These are phyloP conservation scores for Rhinocladiella similis DNA, from an alignment of 2,329 filamentous ascomycete genomes.

Conservation along the genomic window DNA sequence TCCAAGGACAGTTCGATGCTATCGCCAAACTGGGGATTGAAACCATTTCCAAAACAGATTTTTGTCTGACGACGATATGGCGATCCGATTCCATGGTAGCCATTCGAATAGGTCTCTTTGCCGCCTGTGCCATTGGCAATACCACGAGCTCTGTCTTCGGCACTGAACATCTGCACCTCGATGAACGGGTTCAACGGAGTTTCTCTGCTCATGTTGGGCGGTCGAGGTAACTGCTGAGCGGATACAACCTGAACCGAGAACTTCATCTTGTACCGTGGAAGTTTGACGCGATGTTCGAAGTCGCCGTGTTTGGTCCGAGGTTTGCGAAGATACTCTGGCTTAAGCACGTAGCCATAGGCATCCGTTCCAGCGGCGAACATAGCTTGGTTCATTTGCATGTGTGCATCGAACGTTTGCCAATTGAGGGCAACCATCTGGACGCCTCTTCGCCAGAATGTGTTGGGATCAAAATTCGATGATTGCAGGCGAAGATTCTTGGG, in stretches of 20 bases:
- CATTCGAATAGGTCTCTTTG: conserved; percentile 62
- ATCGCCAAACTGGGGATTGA: conserved; percentile 85
- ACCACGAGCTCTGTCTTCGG: conserved; percentile 84
- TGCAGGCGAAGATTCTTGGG: conserved; percentile 77
- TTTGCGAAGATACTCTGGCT: conserved; percentile 76
- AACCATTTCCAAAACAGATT: conserved; percentile 84
- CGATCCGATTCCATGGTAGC: conserved; percentile 66
- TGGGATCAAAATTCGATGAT: conserved; percentile 92
- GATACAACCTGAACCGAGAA: conserved; percentile 90
- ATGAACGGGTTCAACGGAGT: conserved; percentile 87
- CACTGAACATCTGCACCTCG: conserved; percentile 91
- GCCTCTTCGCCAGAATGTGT: conserved; percentile 89
- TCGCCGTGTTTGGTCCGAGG: conserved; percentile 27
- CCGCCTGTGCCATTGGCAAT: conserved; percentile 67
- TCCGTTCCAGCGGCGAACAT: conserved; percentile 94
- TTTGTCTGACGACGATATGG: conserved; percentile 77
- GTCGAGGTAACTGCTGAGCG: conserved; percentile 89
- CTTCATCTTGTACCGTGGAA: conserved; percentile 58
- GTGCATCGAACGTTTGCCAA: conserved; percentile 96
- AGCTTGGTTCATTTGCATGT: conserved; percentile 94
- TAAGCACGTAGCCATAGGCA: conserved; percentile 87
- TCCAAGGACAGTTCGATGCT: conserved; percentile 77
- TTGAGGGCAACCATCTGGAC: conserved; percentile 98
- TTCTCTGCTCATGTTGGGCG: conserved; percentile 68
- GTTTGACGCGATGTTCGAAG: conserved; percentile 36